Evolutionary conservation across 768 basidiomycete genomes (phyloP), one percentile per base, ranked within the genome.

Genomic region (Lenzites betulinus): DNA sequence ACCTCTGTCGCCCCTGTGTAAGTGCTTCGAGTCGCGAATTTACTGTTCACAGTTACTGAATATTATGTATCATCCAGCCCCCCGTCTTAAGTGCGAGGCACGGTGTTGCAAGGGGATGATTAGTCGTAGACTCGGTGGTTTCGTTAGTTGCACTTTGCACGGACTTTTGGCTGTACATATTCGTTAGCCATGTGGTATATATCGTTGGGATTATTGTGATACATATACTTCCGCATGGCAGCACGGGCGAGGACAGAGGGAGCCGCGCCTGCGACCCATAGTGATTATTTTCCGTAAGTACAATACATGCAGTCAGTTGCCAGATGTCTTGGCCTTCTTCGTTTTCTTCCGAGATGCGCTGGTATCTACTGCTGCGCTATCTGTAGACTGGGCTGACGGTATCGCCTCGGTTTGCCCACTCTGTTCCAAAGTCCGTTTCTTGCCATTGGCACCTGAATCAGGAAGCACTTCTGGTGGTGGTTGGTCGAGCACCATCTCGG

Each of bases 271-370:
- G n/a, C n/a, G n/a, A n/a, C n/a, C n/a, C n/a, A n/a, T n/a, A n/a
- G n/a, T n/a, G n/a, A n/a, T n/a, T n/a, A n/a, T n/a, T n/a, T n/a
- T n/a, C n/a, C 42, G 42, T 33, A 4, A 11, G 11, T 11, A 33
- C 6, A 33, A 33, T 16, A 13, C 15, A 15, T 18, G 18, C 4
- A 13, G 15, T 54, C 20, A 54, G 39, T 39, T 54, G 12, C 33
- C 25, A 11, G 58, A 12, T 1, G 22, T 7, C 41, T 60, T 60
- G 48, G 44, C 58, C 54, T 66, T 70, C 30, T 59, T 66, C 60
- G 65, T 67, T 50, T 66, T 65, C 64, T 70, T 68, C 50, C 66
- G 52, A 8, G 57, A 57, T 23, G 49, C 9, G 13, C 58, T 54
- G 25, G n/a, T n/a, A n/a, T 59, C 69, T 23, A 42, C 39, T 3